Base-by-base conservation (phyloP, 1,139 yeast genomes). In the Magnusiomyces ingens region DNA sequence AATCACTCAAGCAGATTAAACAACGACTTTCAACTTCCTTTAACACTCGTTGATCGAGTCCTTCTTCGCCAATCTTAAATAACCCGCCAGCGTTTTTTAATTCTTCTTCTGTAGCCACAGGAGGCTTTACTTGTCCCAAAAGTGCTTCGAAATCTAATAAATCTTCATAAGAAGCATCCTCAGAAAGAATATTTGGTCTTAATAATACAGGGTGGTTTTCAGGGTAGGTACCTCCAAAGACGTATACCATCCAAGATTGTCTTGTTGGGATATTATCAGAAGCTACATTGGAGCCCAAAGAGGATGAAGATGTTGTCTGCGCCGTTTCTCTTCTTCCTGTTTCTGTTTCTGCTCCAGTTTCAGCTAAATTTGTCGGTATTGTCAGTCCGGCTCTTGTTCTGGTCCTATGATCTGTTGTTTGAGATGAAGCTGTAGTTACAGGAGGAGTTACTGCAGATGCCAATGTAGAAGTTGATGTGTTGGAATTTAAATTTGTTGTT, bases 1-100 rank as follows among this genome's bases (percentile, higher is more conserved):
- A 81, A 49, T 76, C 75, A 5, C 72, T 59, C 36, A 80, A 65
- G 60, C 85, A 80, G 10, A 80, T 77, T 1, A 77, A 74, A 62
- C 85, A 80, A 35, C 72, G 61, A 15, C 53, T 52, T 44, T 55
- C 52, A 32, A 36, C 49, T 13, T 52, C 55, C 37, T 51, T 35
- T 17, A 43, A 46, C 13, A 36, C 40, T 36, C 11, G 10, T 13
- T 46, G 43, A 51, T 47, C 47, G 15, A 49, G 10, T 26, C 54
- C 52, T 18, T 36, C 54, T 15, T 45, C 52, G 17, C 58, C 61
- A 22, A 69, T 60, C 6, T 52, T 54, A 21, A 57, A 53, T n/a
- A 65, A 49, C 1, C 76, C 75, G 4, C 78, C 79, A 3, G 77
- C 62, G 11, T 62, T 57, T 17, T 64, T 68, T 26, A 78, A 61